Conservation (phyloP, 2,329 filamentous ascomycete genomes). For the Fusarium napiforme region DNA sequence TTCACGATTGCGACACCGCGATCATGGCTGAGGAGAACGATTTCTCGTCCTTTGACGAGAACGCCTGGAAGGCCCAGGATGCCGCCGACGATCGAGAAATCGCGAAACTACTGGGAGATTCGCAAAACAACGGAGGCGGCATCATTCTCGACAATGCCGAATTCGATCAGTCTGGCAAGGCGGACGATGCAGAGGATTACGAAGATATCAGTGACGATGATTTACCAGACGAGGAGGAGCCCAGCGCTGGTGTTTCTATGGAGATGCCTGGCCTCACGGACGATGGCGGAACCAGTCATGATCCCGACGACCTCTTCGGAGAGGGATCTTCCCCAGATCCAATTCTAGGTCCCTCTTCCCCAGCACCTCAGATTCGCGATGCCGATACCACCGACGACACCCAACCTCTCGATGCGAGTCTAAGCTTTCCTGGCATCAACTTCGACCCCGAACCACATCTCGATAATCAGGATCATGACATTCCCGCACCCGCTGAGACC, state of each 20-base stretch:
- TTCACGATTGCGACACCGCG: conserved; percentile 37
- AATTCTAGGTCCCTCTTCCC: conserved; percentile 56
- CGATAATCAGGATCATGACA: conserved; percentile 69
- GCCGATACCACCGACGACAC: conserved; percentile 51
- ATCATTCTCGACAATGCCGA: conserved; percentile 57
- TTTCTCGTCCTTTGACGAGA: conserved; percentile 51
- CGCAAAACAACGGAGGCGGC: conserved; percentile 53
- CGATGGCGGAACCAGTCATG: conserved; percentile 69
- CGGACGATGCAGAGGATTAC: conserved; percentile 90
- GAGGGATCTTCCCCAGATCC: conserved; percentile 65
- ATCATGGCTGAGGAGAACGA: conserved; percentile 50
- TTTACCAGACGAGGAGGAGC: conserved; percentile 82
- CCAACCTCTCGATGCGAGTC: conserved; percentile 46
- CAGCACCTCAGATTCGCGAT: conserved; percentile 56
- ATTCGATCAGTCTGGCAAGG: conserved; percentile 79
- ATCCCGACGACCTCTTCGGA: conserved; percentile 76
- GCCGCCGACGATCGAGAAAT: conserved; percentile 62
- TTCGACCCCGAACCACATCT: conserved; percentile 59
- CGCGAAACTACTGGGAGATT: conserved; percentile 56
- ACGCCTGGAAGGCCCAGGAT: conserved; percentile 56
- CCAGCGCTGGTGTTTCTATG: conserved; percentile 53
- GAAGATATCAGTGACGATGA: conserved; percentile 94
- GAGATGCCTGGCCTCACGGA: conserved; percentile 67
- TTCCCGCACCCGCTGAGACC: conserved; percentile 77
- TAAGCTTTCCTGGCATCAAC: conserved; percentile 57